Base-by-base conservation (phyloP, 108 stramenopile species). In the Mayamaea pseudoterrestris region DNA sequence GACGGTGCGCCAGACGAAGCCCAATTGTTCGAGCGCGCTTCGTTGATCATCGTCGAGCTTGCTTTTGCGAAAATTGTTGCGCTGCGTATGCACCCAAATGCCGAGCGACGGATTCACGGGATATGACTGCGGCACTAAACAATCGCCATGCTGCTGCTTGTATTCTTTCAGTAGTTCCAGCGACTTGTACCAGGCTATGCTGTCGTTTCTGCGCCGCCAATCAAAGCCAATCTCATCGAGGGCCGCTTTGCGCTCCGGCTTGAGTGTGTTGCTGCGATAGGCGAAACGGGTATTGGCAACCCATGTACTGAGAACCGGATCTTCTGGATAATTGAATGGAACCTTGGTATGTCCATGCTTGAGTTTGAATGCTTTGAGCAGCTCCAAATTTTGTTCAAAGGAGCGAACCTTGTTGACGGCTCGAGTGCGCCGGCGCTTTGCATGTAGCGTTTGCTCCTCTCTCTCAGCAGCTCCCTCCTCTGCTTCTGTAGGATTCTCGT, bases 251-350 rank as follows among this genome's bases (percentile, higher is more conserved):
- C 47, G 35, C 3, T 48, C 30, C 13, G 2, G 13, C 28, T 11
- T 12, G 18, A 28, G 29, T 30, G 35, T 35, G 34, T 25, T n/a
- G 7, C 21, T 35, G 7, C 34, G 18, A 35, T 28, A 51, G 17
- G 21, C 4, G 5, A n/a, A 7, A 3, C 60, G 22, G 30, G 63
- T 57, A 30, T 58, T 35, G 26, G 48, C 45, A 13, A 63, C 68
- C 68, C 68, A 69, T 21, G 32, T 39, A 1, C 57, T 50, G 27
- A 69, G 50, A 8, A 46, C 37, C 16, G 41, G 47, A 57, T 69
- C 50, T 3, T 30, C 30, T 3, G 47, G 16, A 43, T 69, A 69
- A 16, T 41, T 28, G 28, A 51, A 36, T 7, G 61, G 61, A 5
- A 69, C 68, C 32, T 40, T 26, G 41, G 57, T 59, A 31, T 62